These are phyloP conservation scores for Combretum micranthum DNA, from an alignment of 345 rosid genomes.

Conservation along the genomic window DNA sequence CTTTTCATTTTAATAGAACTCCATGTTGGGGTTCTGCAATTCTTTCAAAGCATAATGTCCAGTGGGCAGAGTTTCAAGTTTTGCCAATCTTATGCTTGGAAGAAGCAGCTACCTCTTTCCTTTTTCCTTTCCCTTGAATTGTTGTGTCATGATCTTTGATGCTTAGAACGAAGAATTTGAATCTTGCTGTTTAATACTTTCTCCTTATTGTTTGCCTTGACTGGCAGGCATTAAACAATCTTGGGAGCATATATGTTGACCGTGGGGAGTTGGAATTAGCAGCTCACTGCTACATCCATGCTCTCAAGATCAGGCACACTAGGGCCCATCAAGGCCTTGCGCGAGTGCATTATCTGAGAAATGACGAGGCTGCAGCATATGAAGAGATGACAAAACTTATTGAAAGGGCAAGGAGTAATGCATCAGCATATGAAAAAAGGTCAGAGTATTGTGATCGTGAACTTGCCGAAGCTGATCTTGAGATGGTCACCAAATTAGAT, in stretches of 20 bases:
- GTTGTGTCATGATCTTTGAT: constrained; percentile 1
- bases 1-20: too few relatives aligned
- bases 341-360: constrained; percentile 75
- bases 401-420: constrained; percentile 77
- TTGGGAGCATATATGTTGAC: constrained; percentile 91
- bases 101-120: too few relatives aligned
- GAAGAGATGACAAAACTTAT: constrained; percentile 91
- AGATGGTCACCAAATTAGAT: constrained; percentile 84
- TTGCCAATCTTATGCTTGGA: too few relatives aligned
- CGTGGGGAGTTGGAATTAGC: constrained; percentile 64
- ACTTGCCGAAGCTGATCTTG: constrained; percentile 75
- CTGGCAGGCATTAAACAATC: constrained; percentile 90
- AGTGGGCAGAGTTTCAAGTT: too few relatives aligned
- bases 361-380: constrained; percentile 67
- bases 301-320: constrained; percentile 86
- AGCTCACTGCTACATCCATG: constrained; percentile 93
- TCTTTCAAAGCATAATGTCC: too few relatives aligned
- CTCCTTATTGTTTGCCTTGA: not conserved
- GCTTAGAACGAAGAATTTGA: not conserved
- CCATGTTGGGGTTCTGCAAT: too few relatives aligned
- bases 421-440: constrained; percentile 97
- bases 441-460: constrained; percentile 96
- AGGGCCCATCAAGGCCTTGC: constrained; percentile 99
- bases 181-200: not conserved
- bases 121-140: not conserved